Conservation (phyloP, 306 rosid species). For the Dicorynia guianensis region DNA sequence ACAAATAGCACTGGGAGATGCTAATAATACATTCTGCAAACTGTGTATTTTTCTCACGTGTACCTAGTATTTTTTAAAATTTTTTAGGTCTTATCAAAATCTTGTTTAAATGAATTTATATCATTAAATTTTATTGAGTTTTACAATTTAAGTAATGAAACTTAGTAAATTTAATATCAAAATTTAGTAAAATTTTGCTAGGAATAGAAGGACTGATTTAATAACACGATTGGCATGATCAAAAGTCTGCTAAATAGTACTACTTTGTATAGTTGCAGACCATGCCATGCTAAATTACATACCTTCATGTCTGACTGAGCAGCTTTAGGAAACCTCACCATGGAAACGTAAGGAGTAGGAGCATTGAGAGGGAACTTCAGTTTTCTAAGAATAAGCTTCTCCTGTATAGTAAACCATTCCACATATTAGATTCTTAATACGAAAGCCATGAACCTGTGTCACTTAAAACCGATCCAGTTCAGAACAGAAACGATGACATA, state of each 20-base stretch:
- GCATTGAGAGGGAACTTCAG: slow-evolving; percentile 80
- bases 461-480: not conserved
- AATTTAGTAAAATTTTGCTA: no score
- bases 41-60: no score
- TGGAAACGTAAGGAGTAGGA: slow-evolving; percentile 89
- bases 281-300: slow-evolving; percentile 18
- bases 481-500: not conserved
- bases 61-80: no score
- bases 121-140: no score
- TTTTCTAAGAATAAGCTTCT: slow-evolving; percentile 72
- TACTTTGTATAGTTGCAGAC: not conserved
- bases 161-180: no score
- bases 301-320: slow-evolving; percentile 80
- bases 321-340: slow-evolving; percentile 95
- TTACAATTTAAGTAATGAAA: no score
- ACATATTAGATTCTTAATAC: slow-evolving; percentile 13
- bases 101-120: no score
- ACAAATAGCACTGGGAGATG: no score
- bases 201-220: no score
- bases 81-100: no score
- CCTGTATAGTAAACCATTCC: slow-evolving; percentile 59
- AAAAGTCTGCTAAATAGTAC: slow-evolving; percentile 5
- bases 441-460: slow-evolving; percentile 29
- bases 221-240: slow-evolving; percentile 5
- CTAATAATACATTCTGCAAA: no score